Percentiles rank a stretch among this genome's conserved stretches.
Evolutionary conservation across 2,329 filamentous ascomycete species (phyloP).

Genomic region (Bimuria novae-zelandiae): DNA sequence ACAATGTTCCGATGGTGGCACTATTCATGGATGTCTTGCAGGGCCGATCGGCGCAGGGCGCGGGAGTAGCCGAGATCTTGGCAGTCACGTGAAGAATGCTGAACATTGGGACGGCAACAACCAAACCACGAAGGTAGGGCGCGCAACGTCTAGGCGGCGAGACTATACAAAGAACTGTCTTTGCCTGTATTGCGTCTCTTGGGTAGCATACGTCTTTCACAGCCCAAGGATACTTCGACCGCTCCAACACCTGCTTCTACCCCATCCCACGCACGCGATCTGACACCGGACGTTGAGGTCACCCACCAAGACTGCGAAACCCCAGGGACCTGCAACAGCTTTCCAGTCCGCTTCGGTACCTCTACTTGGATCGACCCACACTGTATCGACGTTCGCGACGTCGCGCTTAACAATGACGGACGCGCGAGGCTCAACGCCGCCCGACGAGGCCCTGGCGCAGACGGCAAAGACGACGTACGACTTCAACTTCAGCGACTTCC

Average conservation of each 20-base stretch:
- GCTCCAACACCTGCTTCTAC: too few species aligned
- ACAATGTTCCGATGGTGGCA: background rate
- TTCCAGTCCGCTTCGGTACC: too few species aligned
- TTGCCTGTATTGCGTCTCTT: too few species aligned
- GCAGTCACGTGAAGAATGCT: conserved; percentile 5
- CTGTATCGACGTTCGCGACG: background rate
- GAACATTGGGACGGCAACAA: background rate
- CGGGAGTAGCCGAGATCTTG: conserved; percentile 1
- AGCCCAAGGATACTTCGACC: too few species aligned
- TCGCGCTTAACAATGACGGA: conserved; percentile 30
- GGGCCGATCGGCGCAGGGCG: background rate
- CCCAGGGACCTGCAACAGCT: too few species aligned
- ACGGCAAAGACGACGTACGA: conserved; percentile 55
- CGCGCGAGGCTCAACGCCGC: conserved; percentile 30
- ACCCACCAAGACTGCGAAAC: too few species aligned
- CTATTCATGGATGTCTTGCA: background rate
- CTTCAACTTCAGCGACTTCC: conserved; percentile 86
- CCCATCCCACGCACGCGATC: too few species aligned
- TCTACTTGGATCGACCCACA: background rate
- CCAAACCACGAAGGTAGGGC: background rate
- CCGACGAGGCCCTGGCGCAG: conserved; percentile 37
- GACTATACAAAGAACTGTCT: too few species aligned
- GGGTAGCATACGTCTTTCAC: too few species aligned
- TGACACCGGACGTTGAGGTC: too few species aligned
- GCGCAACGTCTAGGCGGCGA: too few species aligned